A percentile compares a stretch with the other conserved stretches of the same genome.
phyloP scores from a whole-genome alignment of 192 early-diverging fungal species.

The Coemansia sp. region DNA sequence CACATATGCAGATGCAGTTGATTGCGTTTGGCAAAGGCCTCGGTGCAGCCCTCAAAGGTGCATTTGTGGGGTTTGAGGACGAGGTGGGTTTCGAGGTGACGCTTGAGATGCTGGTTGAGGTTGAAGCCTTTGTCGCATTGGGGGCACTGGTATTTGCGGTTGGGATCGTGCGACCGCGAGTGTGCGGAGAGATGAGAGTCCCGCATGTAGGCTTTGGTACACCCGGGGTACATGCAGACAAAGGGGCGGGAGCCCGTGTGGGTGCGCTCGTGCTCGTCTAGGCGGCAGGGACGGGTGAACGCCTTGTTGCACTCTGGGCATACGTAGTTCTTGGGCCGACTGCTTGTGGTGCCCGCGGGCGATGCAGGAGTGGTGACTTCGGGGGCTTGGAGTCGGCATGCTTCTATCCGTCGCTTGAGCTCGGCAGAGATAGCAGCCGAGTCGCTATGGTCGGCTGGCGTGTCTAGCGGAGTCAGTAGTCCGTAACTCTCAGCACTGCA shows the following conservation, averaged over 20 bases:
- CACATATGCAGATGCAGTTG: constrained; percentile 52
- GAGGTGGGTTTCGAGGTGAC: constrained; percentile 52
- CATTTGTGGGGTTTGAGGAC: constrained; percentile 40
- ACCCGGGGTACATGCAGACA: constrained; percentile 66
- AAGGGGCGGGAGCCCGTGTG: constrained; percentile 80
- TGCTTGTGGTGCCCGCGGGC: constrained; percentile 4
- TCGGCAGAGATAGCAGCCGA: not conserved
- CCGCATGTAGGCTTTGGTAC: constrained; percentile 73
- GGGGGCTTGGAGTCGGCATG: constrained; percentile 1
- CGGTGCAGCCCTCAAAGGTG: constrained; percentile 24
- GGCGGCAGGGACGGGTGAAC: constrained; percentile 33
- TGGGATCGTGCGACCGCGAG: constrained; percentile 19
- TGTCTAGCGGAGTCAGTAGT: constrained; percentile 12
- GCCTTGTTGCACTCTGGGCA: constrained; percentile 31
- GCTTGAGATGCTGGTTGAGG: constrained; percentile 56
- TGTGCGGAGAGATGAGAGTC: constrained; percentile 37
- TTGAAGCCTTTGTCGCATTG: constrained; percentile 44
- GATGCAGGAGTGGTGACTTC: not conserved
- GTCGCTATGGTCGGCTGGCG: not conserved
- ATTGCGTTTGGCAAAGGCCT: constrained; percentile 50
- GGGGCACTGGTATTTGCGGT: constrained; percentile 31
- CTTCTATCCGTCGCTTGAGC: constrained; percentile 7
- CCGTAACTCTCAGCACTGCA: not conserved
- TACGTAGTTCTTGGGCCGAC: constrained; percentile 22
- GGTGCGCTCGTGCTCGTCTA: constrained; percentile 63